A percentile compares a stretch with the other conserved stretches of the same genome.
Evolutionary conservation across 108 stramenopile genomes (phyloP).

Genomic region (Cyclotella choctawhatcheeana): DNA sequence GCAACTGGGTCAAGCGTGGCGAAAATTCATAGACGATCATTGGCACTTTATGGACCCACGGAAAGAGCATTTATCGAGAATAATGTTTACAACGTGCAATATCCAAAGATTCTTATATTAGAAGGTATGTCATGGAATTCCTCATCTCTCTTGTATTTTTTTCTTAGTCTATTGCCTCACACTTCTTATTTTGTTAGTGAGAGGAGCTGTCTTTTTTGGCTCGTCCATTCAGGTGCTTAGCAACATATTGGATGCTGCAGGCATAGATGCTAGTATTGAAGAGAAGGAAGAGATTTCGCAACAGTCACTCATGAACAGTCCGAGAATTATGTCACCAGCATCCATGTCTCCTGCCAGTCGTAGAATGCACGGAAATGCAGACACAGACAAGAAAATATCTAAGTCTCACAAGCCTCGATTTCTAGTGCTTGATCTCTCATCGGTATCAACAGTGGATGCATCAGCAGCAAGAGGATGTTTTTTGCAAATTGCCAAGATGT

Average conservation of each 20-base stretch:
- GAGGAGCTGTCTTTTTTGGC: conserved; percentile 85
- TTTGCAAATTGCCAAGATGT: conserved; percentile 81
- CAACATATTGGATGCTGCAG: conserved; percentile 63
- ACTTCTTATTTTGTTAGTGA: no score
- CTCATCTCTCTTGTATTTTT: not conserved
- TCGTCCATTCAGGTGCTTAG: conserved; percentile 66
- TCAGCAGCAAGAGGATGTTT: conserved; percentile 86
- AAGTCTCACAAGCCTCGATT: conserved; percentile 53
- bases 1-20: conserved; percentile 61
- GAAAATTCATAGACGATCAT: conserved; percentile 68
- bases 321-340: conserved; percentile 25
- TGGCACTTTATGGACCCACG: conserved; percentile 74
- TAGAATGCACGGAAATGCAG: conserved; percentile 13
- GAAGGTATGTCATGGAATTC: conserved; percentile 37
- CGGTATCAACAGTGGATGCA: conserved; percentile 77
- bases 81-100: conserved; percentile 58
- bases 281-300: conserved; percentile 52
- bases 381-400: conserved; percentile 4
- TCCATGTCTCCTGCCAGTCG: conserved; percentile 16
- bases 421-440: conserved; percentile 76
- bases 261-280: conserved; percentile 42
- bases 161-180: not conserved
- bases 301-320: conserved; percentile 39
- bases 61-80: conserved; percentile 71
- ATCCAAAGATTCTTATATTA: conserved; percentile 69